Evolutionary conservation across 768 basidiomycete species (phyloP), one percentile per base, ranked within the genome.

Genomic region (Rhizopogon sp.): DNA sequence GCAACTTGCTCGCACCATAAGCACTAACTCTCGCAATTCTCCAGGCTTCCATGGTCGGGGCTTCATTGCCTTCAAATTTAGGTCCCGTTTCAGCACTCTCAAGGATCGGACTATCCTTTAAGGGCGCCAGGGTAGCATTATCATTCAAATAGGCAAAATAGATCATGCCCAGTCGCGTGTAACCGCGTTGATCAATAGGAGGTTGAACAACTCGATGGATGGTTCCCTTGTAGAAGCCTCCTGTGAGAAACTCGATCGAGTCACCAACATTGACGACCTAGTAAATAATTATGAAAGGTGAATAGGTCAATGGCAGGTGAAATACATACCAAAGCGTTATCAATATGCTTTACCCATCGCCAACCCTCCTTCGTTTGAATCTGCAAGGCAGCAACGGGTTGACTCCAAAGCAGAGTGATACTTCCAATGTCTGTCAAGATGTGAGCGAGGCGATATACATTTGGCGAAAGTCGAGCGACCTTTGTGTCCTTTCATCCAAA

Each of bases 251-350:
- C 51, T 84, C 79, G 57, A 87, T 62, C 0, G 77, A 75, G 56
- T 85, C 84, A 5, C 83, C 84, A 0, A 79, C 74, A 54, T 85
- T 85, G 47, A 87, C 73, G 10, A 83, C 74, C 84, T 84, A 25
- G 25, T 25, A 35, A 25, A 25, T 9, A 2, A 35, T 35, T 16
- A 47, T 35, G 17, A 35, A 20, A 35, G 31, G 9, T 41, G 10
- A 50, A 33, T 8, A 39, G 22, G 11, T 5, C 17, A 25, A 40
- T 17, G 16, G n/a, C 35, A 39, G 11, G 31, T 0, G 20, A 41
- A 35, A 9, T 47, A 47, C 46, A 43, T 70, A 83, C 82, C 35
- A 85, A 65, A 0, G 81, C 82, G 53, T 83, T 80, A 3, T 81
- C 79, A 10, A 83, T 72, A 55, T 85, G 82, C 54, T 71, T 77